These are phyloP conservation scores for Fraxinus americana DNA, from an alignment of 257 asterid genomes.

Conservation along the genomic window DNA sequence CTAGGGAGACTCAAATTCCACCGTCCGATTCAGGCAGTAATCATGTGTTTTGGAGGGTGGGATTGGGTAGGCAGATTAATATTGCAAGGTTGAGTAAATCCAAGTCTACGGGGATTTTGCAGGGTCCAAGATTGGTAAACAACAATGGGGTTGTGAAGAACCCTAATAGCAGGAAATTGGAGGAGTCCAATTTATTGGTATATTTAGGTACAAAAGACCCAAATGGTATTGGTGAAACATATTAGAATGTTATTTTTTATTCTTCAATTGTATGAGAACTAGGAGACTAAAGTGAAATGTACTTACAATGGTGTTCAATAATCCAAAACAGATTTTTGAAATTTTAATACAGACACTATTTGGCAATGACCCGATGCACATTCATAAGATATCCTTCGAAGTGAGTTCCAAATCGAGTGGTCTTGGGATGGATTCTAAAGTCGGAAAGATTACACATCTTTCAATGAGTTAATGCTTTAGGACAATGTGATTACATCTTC, in stretches of 20 bases:
- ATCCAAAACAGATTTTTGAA: no score
- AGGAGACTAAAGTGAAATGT: no score
- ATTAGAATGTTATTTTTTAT: not conserved
- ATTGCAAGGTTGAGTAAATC: conserved; percentile 64
- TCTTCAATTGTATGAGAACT: not conserved
- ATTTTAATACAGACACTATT: no score
- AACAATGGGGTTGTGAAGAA: conserved; percentile 23
- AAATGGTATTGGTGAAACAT: not conserved
- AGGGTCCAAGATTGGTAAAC: conserved; percentile 36
- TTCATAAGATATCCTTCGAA: no score
- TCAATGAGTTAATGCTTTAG: no score
- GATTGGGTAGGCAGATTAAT: conserved; percentile 54
- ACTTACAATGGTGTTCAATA: no score
- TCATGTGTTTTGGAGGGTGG: conserved; percentile 28
- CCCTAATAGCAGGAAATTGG: conserved; percentile 37
- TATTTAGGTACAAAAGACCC: conserved; percentile 27
- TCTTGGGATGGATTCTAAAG: no score
- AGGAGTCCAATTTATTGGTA: conserved; percentile 52
- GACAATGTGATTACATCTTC: no score
- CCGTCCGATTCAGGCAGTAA: conserved; percentile 36
- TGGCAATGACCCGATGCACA: no score
- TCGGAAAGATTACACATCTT: no score
- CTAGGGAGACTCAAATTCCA: conserved; percentile 45
- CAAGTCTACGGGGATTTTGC: conserved; percentile 66
- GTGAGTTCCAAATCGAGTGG: no score